Evolutionary conservation across 2,329 filamentous ascomycete genomes (phyloP).

Genomic region (Aspergillus ochraceoroseus): DNA sequence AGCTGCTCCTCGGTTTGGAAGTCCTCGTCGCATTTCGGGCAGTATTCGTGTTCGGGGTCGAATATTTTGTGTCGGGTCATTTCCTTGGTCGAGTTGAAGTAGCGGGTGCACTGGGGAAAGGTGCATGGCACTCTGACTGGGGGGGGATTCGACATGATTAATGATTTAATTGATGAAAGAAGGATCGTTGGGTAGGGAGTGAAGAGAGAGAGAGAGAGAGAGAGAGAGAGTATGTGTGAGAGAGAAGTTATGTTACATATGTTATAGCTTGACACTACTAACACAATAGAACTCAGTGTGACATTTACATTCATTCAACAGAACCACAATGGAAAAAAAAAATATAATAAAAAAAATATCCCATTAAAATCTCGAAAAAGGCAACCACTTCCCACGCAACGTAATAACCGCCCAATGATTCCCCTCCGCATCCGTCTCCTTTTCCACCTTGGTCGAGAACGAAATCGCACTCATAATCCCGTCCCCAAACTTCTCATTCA

Average conservation of each 20-base stretch:
- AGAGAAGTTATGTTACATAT: too few species aligned
- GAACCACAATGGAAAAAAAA: too few species aligned
- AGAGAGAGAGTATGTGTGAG: too few species aligned
- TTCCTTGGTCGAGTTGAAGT: constrained; percentile 44
- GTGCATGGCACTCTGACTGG: constrained; percentile 42
- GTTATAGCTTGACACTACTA: too few species aligned
- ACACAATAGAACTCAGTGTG: too few species aligned
- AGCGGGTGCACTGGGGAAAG: constrained; percentile 43
- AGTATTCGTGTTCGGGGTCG: constrained; percentile 41
- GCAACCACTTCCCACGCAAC: constrained; percentile 71
- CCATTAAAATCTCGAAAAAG: constrained; percentile 44
- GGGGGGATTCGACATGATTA: constrained; percentile 12
- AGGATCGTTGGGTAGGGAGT: neutral
- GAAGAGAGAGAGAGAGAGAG: too few species aligned
- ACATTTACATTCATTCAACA: too few species aligned
- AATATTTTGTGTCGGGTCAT: constrained; percentile 52
- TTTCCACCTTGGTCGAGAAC: constrained; percentile 86
- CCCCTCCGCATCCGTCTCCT: constrained; percentile 82
- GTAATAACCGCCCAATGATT: constrained; percentile 81
- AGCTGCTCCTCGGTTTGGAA: constrained; percentile 45
- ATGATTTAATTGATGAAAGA: too few species aligned
- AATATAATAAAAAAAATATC: too few species aligned
- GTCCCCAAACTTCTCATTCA: constrained; percentile 92
- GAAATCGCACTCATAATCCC: constrained; percentile 96
- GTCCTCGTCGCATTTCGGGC: constrained; percentile 42